These are phyloP conservation scores for Tricholoma terreum DNA, from an alignment of 768 basidiomycete species.

Conservation along the genomic window DNA sequence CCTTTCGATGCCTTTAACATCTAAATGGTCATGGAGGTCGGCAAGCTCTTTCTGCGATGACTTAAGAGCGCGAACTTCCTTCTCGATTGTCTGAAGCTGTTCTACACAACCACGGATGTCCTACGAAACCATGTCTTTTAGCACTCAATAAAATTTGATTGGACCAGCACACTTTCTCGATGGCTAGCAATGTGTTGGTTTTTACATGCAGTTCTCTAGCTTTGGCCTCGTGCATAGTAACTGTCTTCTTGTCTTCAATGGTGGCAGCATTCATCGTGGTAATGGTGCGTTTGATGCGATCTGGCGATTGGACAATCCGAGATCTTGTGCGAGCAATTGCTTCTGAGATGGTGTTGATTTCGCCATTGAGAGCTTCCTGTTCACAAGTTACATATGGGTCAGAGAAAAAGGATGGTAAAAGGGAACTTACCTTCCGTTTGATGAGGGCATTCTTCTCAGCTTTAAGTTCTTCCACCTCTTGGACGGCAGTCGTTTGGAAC, in stretches of 20 bases:
- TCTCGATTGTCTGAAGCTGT: constrained; percentile 71
- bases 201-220: constrained; percentile 75
- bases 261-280: constrained; percentile 66
- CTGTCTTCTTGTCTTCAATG: constrained; percentile 65
- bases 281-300: constrained; percentile 83
- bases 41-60: constrained; percentile 62
- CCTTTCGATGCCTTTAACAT: constrained; percentile 71
- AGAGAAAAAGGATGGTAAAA: not conserved
- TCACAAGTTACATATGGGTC: not conserved
- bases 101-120: constrained; percentile 71
- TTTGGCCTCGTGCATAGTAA: constrained; percentile 67
- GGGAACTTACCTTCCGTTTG: constrained; percentile 54
- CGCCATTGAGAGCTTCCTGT: constrained; percentile 60
- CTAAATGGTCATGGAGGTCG: constrained; percentile 65
- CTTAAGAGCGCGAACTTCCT: constrained; percentile 63
- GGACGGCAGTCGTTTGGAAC: constrained; percentile 51
- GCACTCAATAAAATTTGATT: not conserved
- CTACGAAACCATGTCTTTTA: constrained; percentile 32
- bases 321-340: constrained; percentile 60
- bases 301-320: constrained; percentile 89
- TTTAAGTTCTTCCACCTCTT: constrained; percentile 71
- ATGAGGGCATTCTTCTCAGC: constrained; percentile 62
- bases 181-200: constrained; percentile 62
- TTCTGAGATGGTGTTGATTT: constrained; percentile 57
- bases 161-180: constrained; percentile 60